Conservation (phyloP, 202 grass and related monocot genomes). For the Zoysia matrella region DNA sequence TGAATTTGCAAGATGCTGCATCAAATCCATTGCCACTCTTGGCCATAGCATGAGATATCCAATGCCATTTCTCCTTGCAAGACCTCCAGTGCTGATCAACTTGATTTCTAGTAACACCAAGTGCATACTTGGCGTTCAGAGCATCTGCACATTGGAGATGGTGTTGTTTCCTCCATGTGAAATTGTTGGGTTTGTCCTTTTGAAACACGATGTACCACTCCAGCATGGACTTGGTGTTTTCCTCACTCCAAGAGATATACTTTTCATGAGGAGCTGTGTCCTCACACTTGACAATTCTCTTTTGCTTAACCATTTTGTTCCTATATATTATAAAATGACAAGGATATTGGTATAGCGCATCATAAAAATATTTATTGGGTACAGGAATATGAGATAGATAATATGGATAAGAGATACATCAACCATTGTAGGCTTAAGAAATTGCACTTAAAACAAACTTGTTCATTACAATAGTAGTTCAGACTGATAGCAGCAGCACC, state of each 20-base stretch:
- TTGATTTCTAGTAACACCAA: not conserved
- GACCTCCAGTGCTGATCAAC: not conserved
- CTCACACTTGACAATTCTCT: no score
- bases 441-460: not conserved
- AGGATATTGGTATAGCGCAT: not conserved
- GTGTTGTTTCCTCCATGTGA: not conserved
- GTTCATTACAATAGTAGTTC: no score
- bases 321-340: no score
- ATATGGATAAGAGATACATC: not conserved
- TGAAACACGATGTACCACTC: not conserved
- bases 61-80: slow-evolving; percentile 1
- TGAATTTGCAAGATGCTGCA: no score
- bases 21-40: not conserved
- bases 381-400: not conserved
- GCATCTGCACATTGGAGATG: not conserved
- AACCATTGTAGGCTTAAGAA: not conserved
- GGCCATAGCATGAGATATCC: not conserved
- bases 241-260: not conserved
- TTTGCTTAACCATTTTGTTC: no score
- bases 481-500: no score
- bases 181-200: not conserved
- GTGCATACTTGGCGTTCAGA: not conserved
- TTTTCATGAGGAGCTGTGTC: not conserved
- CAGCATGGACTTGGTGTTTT: not conserved
- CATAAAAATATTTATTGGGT: not conserved